These are phyloP conservation scores for Blakeslea trispora DNA, from an alignment of 371 early-diverging fungal species.

Conservation along the genomic window DNA sequence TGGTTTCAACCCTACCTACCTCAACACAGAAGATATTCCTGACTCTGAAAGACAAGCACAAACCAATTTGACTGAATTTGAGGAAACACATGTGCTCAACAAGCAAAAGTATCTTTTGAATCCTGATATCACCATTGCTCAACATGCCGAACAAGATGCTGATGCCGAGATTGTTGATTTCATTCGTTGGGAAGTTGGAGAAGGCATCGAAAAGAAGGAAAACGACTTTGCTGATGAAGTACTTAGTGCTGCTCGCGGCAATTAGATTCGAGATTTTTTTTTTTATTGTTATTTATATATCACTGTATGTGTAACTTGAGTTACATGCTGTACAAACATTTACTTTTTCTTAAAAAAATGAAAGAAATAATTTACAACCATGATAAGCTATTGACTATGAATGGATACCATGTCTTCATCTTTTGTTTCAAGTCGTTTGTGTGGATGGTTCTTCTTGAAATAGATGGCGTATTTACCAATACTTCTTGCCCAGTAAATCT, in stretches of 20 bases:
- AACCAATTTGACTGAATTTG: constrained; percentile 45
- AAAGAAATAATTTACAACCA: no score
- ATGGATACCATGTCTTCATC: constrained; percentile 20
- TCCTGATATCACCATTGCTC: constrained; percentile 62
- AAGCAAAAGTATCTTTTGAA: constrained; percentile 80
- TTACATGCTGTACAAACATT: no score
- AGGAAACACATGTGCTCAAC: constrained; percentile 64
- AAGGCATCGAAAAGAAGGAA: constrained; percentile 79
- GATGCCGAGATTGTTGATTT: constrained; percentile 63
- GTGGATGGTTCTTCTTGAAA: constrained; percentile 21
- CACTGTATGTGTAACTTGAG: no score
- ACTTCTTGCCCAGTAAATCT: constrained; percentile 30
- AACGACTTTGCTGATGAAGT: constrained; percentile 83
- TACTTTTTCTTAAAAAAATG: no score
- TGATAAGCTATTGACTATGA: constrained; percentile 9
- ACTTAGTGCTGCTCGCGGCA: constrained; percentile 37
- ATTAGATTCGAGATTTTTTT: constrained; percentile 6
- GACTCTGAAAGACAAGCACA: constrained; percentile 41
- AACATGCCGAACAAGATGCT: constrained; percentile 41
- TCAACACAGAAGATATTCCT: constrained; percentile 52
- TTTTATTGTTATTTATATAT: no score
- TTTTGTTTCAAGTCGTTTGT: constrained; percentile 14
- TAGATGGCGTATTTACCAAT: constrained; percentile 28
- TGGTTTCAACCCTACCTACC: constrained; percentile 68
- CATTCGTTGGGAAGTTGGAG: constrained; percentile 82